Conservation (phyloP, 2,329 filamentous ascomycete species). For the Fusarium sp. region DNA sequence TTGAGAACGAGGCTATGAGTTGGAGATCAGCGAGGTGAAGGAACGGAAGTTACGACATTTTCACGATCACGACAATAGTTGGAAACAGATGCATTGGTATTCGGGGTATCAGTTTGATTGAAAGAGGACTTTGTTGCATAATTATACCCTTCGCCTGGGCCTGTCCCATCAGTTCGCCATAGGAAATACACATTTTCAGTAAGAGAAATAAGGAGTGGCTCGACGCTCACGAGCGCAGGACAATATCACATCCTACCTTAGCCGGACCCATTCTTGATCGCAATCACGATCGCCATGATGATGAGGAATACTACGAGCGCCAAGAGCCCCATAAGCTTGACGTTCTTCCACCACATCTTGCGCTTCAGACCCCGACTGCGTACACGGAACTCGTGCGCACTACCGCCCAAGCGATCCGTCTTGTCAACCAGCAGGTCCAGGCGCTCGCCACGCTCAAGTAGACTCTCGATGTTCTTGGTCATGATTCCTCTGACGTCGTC, state of each 20-base stretch:
- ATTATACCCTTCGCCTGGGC: conserved; percentile 44
- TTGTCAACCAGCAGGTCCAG: conserved; percentile 96
- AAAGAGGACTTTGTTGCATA: conserved; percentile 42
- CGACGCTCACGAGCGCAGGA: conserved; percentile 10
- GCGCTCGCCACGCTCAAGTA: conserved; percentile 90
- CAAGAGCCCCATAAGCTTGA: conserved; percentile 89
- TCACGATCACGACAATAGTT: conserved; percentile 4
- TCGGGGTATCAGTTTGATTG: conserved; percentile 31
- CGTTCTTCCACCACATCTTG: conserved; percentile 99
- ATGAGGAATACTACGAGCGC: conserved; percentile 74
- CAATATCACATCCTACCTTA: conserved; percentile 13
- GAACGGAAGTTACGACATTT: neutral
- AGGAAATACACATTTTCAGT: conserved; percentile 36
- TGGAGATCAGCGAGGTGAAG: neutral
- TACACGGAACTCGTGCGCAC: conserved; percentile 89
- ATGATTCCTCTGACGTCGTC: conserved; percentile 93
- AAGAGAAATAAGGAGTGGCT: conserved; percentile 36
- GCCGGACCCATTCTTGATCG: conserved; percentile 59
- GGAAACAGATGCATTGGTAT: conserved; percentile 1
- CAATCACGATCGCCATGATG: conserved; percentile 66
- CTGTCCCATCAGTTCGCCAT: conserved; percentile 42
- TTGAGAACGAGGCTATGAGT: neutral
- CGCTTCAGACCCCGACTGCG: conserved; percentile 87
- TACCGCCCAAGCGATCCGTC: conserved; percentile 91
- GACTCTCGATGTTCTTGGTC: conserved; percentile 93